Percentiles rank a stretch among this genome's conserved stretches.
These are phyloP conservation scores for Boletus putidus DNA, from an alignment of 1,284 basidiomycete species.

Conservation along the genomic window DNA sequence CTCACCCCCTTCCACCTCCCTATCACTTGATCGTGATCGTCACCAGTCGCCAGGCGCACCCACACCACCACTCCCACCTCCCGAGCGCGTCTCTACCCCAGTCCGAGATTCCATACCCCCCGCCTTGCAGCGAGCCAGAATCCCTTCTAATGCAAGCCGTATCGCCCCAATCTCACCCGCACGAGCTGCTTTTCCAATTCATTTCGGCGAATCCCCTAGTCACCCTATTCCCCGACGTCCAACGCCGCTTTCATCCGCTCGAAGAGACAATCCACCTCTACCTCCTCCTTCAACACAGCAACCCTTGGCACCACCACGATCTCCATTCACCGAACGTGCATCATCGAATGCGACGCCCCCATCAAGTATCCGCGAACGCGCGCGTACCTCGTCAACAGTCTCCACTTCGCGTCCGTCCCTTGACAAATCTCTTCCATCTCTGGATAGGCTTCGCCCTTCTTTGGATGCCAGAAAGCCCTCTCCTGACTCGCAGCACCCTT, in stretches of 20 bases:
- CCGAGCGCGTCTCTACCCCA: conserved; percentile 25
- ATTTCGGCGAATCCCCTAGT: conserved; percentile 14
- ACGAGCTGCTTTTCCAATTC: conserved; percentile 17
- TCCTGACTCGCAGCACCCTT: conserved; percentile 15
- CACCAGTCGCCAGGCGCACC: conserved; percentile 4
- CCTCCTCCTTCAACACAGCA: background rate
- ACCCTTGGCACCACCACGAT: conserved; percentile 14
- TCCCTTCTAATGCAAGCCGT: conserved; percentile 22
- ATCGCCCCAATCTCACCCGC: conserved; percentile 11
- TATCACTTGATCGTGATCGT: conserved; percentile 11
- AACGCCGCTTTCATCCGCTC: conserved; percentile 16
- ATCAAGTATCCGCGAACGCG: conserved; percentile 18
- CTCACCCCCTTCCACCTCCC: background rate
- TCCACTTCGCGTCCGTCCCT: conserved; percentile 21
- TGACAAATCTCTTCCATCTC: conserved; percentile 15
- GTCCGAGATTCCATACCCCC: conserved; percentile 22
- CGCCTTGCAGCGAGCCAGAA: conserved; percentile 20
- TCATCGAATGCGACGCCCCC: conserved; percentile 18
- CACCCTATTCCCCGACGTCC: conserved; percentile 19
- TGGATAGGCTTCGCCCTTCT: conserved; percentile 19
- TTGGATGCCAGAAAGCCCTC: conserved; percentile 22
- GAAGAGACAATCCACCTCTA: conserved; percentile 12
- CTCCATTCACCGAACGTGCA: conserved; percentile 7
- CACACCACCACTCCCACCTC: conserved; percentile 11
- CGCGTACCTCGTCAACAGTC: conserved; percentile 17